These are phyloP conservation scores for Dactylellina cionopaga DNA, from an alignment of 2,329 filamentous ascomycete species.

Conservation along the genomic window DNA sequence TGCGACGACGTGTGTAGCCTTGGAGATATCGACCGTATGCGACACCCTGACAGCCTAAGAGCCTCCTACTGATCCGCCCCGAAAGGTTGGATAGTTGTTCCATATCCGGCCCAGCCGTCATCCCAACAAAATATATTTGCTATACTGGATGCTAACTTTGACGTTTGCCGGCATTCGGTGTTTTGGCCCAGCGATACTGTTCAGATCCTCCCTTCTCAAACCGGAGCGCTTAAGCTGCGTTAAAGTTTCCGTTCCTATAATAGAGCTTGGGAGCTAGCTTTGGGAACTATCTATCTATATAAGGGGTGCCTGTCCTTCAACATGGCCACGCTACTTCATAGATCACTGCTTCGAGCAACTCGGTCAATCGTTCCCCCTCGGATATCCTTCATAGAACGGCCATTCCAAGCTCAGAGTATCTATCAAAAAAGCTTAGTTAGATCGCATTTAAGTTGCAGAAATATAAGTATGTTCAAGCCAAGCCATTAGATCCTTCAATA, in stretches of 20 bases:
- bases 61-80: conserved; percentile 1
- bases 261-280: no score
- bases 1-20: no score
- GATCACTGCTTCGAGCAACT: conserved; percentile 46
- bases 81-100: conserved; percentile 31
- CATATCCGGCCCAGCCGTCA: conserved; percentile 34
- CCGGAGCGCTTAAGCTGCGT: conserved; percentile 25
- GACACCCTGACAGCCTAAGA: background rate
- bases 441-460: conserved; percentile 1
- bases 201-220: conserved; percentile 6
- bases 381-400: conserved; percentile 5
- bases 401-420: conserved; percentile 13
- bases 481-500: background rate
- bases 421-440: conserved; percentile 13
- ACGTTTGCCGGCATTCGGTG: conserved; percentile 35
- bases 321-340: conserved; percentile 43
- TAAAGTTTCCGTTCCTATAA: no score
- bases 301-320: conserved; percentile 44
- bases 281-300: no score
- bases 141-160: conserved; percentile 26
- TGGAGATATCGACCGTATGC: no score
- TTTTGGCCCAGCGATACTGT: conserved; percentile 19
- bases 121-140: conserved; percentile 44
- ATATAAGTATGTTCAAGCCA: conserved; percentile 18
- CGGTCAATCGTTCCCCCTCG: conserved; percentile 17